These are phyloP conservation scores for Thinopyrum elongatum DNA, from an alignment of 176 grass and related monocot species.

Conservation along the genomic window DNA sequence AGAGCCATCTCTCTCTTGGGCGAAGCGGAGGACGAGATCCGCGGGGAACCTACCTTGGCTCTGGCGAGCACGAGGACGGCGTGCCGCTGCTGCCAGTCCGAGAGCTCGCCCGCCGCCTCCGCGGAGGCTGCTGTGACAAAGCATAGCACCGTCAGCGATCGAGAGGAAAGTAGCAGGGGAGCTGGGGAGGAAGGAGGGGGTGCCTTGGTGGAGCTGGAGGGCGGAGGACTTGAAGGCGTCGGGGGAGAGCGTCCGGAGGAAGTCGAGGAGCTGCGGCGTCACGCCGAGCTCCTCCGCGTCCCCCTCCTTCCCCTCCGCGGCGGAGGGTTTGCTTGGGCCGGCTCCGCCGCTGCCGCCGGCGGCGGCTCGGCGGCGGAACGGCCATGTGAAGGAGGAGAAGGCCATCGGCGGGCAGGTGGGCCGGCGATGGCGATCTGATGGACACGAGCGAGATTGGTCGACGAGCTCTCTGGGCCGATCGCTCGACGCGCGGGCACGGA, in stretches of 20 bases:
- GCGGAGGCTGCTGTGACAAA: conserved; percentile 13
- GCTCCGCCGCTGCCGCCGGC: not conserved
- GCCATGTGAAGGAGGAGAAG: conserved; percentile 44
- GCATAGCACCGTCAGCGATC: not conserved
- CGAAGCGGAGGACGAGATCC: not conserved
- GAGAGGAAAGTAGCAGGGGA: not conserved
- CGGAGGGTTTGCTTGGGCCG: conserved; percentile 5
- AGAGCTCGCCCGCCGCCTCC: conserved; percentile 37
- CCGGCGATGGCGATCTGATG: not conserved
- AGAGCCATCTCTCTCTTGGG: not conserved
- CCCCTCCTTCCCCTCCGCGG: not conserved
- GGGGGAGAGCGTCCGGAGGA: conserved; percentile 52
- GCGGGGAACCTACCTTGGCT: conserved; percentile 34
- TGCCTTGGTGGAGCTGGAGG: conserved; percentile 31
- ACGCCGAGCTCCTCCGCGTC: conserved; percentile 53
- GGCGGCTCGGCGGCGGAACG: conserved; percentile 36
- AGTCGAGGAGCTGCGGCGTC: conserved; percentile 58
- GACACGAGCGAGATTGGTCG: not conserved
- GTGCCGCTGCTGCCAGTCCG: conserved; percentile 57
- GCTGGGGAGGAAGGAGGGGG: not conserved
- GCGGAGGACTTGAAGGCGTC: conserved; percentile 62
- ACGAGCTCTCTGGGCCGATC: not conserved
- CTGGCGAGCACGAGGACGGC: conserved; percentile 56
- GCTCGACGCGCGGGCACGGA: not conserved
- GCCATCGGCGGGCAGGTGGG: conserved; percentile 8